Percentiles rank a stretch among this genome's conserved stretches.
phyloP scores from a whole-genome alignment of 2,329 filamentous ascomycete species.

The Hypomyces perniciosus region DNA sequence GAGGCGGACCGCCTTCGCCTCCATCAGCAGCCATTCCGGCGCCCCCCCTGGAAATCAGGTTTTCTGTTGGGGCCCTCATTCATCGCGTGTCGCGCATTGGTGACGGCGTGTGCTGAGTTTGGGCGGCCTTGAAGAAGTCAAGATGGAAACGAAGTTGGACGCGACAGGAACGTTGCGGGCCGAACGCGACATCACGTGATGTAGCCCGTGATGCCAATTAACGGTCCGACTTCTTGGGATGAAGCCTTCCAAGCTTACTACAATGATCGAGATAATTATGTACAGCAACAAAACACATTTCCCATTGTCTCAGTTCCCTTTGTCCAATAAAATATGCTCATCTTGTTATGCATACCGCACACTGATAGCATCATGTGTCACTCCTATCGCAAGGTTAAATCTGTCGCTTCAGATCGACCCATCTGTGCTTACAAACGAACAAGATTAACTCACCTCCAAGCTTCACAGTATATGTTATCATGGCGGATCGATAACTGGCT shows the following conservation, averaged over 20 bases:
- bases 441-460: slow-evolving; percentile 27
- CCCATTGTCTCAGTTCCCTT: background rate
- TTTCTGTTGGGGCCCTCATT: slow-evolving; percentile 19
- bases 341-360: slow-evolving; percentile 26
- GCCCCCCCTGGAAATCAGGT: slow-evolving; percentile 13
- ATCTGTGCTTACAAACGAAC: background rate
- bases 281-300: too few species aligned
- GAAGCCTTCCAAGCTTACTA: background rate
- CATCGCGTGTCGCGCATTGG: slow-evolving; percentile 27
- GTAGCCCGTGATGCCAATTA: too few species aligned
- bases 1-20: slow-evolving; percentile 38
- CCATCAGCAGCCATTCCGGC: slow-evolving; percentile 14
- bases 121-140: background rate
- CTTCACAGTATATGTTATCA: slow-evolving; percentile 32
- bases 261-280: too few species aligned
- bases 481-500: slow-evolving; percentile 33
- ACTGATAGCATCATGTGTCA: slow-evolving; percentile 32
- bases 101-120: background rate
- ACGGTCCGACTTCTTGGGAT: too few species aligned
- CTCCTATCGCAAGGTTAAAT: slow-evolving; percentile 19
- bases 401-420: background rate
- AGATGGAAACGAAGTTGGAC: slow-evolving; percentile 7
- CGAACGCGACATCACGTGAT: slow-evolving; percentile 20
- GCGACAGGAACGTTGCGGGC: slow-evolving; percentile 14
- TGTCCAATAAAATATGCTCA: background rate